Percentiles rank a stretch among this genome's conserved stretches.
These are phyloP conservation scores for Fusarium begoniae DNA, from an alignment of 2,329 filamentous ascomycete genomes.

Conservation along the genomic window DNA sequence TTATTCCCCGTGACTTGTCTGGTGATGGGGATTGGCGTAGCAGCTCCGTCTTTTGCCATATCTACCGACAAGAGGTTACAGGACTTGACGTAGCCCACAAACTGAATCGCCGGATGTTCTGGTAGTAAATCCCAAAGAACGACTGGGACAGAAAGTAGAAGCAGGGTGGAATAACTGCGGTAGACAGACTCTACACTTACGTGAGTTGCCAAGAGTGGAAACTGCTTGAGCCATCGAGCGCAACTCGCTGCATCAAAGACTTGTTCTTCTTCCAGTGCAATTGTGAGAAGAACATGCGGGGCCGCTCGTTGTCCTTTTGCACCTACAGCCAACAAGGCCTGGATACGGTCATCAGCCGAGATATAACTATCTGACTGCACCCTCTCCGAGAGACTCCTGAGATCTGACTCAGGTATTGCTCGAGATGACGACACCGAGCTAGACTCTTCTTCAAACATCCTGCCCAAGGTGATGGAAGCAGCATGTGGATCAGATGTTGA, in stretches of 20 bases:
- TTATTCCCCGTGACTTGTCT: slow-evolving; percentile 20
- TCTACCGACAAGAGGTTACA: slow-evolving; percentile 33
- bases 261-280: slow-evolving; percentile 40
- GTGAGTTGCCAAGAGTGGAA: slow-evolving; percentile 40
- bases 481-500: slow-evolving; percentile 39
- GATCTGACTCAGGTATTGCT: slow-evolving; percentile 31
- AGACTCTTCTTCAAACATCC: slow-evolving; percentile 32
- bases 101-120: slow-evolving; percentile 40
- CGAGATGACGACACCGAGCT: slow-evolving; percentile 32
- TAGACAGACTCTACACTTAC: slow-evolving; percentile 40
- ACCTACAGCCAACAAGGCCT: slow-evolving; percentile 31
- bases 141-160: slow-evolving; percentile 40
- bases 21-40: slow-evolving; percentile 39
- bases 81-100: slow-evolving; percentile 42
- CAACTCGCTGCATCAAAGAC: slow-evolving; percentile 39
- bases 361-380: slow-evolving; percentile 32
- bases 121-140: slow-evolving; percentile 40
- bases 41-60: slow-evolving; percentile 6
- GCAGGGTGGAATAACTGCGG: slow-evolving; percentile 38
- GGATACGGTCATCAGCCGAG: slow-evolving; percentile 38
- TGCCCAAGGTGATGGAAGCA: slow-evolving; percentile 39
- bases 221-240: slow-evolving; percentile 42
- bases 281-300: slow-evolving; percentile 40
- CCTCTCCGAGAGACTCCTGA: slow-evolving; percentile 34
- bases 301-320: slow-evolving; percentile 35